Conservation (phyloP, 495 filamentous ascomycete species). For the Aspergillus kassunensis region DNA sequence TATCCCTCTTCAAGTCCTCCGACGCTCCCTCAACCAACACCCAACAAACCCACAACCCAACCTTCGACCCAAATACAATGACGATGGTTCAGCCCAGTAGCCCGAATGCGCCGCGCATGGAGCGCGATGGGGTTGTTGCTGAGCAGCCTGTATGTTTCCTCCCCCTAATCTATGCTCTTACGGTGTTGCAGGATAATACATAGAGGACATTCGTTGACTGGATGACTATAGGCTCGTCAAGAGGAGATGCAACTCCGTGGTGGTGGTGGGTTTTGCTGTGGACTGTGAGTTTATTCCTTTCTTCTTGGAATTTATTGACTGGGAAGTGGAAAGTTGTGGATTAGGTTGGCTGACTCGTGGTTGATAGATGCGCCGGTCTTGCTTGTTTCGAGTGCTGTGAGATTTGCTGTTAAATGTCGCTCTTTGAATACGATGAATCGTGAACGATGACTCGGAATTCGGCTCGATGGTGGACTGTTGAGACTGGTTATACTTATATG, state of each 20-base stretch:
- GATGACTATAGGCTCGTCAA: constrained; percentile 26
- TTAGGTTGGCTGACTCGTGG: background rate
- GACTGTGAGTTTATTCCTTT: constrained; percentile 31
- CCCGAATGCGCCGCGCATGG: constrained; percentile 22
- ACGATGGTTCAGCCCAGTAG: constrained; percentile 37
- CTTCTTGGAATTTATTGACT: no score
- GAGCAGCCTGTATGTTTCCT: constrained; percentile 30
- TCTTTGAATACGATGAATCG: background rate
- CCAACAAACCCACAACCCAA: constrained; percentile 7
- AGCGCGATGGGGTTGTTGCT: constrained; percentile 21
- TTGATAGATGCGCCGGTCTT: constrained; percentile 39
- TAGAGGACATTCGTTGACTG: background rate
- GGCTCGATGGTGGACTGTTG: background rate
- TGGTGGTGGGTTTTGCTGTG: constrained; percentile 44
- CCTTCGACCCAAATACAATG: constrained; percentile 33
- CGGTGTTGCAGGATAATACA: no score
- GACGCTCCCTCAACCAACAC: constrained; percentile 21
- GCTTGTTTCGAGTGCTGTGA: constrained; percentile 45
- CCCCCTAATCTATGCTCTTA: no score
- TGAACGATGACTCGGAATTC: background rate
- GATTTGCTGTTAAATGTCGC: constrained; percentile 36
- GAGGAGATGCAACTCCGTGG: constrained; percentile 40
- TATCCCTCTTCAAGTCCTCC: constrained; percentile 38
- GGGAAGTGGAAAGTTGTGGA: background rate
- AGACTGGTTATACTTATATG: background rate